Conservation (phyloP, 805 yeast genomes). For the Metschnikowia proteae region DNA sequence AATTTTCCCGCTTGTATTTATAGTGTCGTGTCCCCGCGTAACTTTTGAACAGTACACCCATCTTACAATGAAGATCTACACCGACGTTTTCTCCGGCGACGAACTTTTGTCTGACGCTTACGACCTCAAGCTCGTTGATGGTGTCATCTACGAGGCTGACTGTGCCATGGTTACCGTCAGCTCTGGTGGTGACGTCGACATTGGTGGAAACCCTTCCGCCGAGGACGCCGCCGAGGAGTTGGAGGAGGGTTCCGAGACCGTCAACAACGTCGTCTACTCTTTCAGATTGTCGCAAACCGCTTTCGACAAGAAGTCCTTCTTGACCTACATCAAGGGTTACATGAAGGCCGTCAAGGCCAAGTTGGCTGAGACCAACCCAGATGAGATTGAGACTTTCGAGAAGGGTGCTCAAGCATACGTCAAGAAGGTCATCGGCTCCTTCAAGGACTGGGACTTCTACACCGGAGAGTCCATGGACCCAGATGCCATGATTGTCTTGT, state of each 20-base stretch:
- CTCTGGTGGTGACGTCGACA: slow-evolving; percentile 85
- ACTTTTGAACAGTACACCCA: neutral
- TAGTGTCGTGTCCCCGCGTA: slow-evolving; percentile 1
- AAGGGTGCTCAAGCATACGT: slow-evolving; percentile 96
- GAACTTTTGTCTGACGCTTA: slow-evolving; percentile 97
- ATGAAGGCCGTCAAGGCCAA: slow-evolving; percentile 94
- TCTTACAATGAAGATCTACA: slow-evolving; percentile 39
- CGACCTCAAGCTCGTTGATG: slow-evolving; percentile 82
- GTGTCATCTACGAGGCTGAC: slow-evolving; percentile 94
- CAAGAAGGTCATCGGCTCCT: slow-evolving; percentile 91
- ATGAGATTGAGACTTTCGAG: slow-evolving; percentile 81
- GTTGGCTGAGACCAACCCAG: slow-evolving; percentile 88
- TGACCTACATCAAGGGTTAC: slow-evolving; percentile 97
- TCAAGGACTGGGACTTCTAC: slow-evolving; percentile 99
- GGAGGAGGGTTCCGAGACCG: slow-evolving; percentile 84
- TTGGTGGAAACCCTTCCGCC: slow-evolving; percentile 99
- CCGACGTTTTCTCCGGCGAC: slow-evolving; percentile 88
- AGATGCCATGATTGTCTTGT: slow-evolving; percentile 95
- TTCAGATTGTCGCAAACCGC: slow-evolving; percentile 95
- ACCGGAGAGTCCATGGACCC: slow-evolving; percentile 99
- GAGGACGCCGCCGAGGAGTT: slow-evolving; percentile 84
- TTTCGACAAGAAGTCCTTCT: slow-evolving; percentile 97
- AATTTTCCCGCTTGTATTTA: slow-evolving; percentile 15
- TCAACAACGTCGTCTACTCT: slow-evolving; percentile 97
- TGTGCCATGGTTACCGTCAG: slow-evolving; percentile 87